phyloP scores from a whole-genome alignment of 1,139 yeast genomes.

The Pichia kudriavzevii region DNA sequence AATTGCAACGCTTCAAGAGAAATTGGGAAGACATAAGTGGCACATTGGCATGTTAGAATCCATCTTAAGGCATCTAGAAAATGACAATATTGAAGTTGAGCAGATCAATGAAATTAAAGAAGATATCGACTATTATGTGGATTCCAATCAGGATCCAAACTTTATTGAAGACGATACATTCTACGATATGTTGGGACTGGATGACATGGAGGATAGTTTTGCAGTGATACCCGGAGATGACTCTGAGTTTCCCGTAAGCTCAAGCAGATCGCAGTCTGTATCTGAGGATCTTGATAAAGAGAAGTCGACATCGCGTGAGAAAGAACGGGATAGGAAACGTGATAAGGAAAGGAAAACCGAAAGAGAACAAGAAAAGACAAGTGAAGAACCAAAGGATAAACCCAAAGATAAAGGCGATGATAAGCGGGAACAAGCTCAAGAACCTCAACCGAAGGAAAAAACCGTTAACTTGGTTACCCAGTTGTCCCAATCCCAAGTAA shows the following conservation, averaged over 20 bases:
- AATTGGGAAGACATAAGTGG: conserved; percentile 68
- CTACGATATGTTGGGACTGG: conserved; percentile 79
- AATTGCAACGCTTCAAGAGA: conserved; percentile 55
- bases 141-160: conserved; percentile 91
- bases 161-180: conserved; percentile 93
- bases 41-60: conserved; percentile 75
- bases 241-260: conserved; percentile 11
- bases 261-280: conserved; percentile 10
- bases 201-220: conserved; percentile 51
- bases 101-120: conserved; percentile 75
- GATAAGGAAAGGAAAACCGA: conserved; percentile 13
- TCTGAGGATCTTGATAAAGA: conserved; percentile 8
- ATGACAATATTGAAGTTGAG: conserved; percentile 77
- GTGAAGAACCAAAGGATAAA: background rate
- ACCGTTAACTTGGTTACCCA: conserved; percentile 16
- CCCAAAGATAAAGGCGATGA: conserved; percentile 6
- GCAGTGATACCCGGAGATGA: conserved; percentile 42
- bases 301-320: conserved; percentile 10
- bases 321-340: conserved; percentile 13
- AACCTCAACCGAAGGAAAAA: no score
- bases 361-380: conserved; percentile 2
- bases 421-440: background rate
- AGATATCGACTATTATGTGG: conserved; percentile 89
- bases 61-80: conserved; percentile 70
- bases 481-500: conserved; percentile 14